These are phyloP conservation scores for Jacaranda copaia DNA, from an alignment of 257 asterid species.

Conservation along the genomic window DNA sequence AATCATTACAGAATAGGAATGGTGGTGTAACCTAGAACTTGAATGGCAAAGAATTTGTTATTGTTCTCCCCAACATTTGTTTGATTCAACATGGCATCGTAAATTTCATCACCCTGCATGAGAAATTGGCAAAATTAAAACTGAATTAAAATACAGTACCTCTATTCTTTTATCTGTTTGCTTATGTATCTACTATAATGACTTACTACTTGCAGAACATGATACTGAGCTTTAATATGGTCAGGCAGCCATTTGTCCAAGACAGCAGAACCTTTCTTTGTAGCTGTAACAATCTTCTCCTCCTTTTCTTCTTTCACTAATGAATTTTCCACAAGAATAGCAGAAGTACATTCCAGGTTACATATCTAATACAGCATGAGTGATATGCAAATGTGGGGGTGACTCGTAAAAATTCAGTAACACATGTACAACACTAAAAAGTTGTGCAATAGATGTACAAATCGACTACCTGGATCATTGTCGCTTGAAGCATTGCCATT, in stretches of 20 bases:
- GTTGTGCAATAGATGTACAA: neutral
- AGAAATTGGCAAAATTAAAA: constrained; percentile 24
- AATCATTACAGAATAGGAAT: constrained; percentile 28
- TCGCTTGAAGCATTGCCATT: constrained; percentile 34
- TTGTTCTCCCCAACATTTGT: constrained; percentile 88
- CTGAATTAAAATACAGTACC: neutral
- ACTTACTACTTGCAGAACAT: constrained; percentile 79
- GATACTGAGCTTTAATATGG: constrained; percentile 77
- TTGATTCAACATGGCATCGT: constrained; percentile 95
- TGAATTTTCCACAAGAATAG: constrained; percentile 27
- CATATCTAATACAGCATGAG: constrained; percentile 21
- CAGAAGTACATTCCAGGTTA: constrained; percentile 33
- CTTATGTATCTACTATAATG: constrained; percentile 9
- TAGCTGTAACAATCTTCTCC: constrained; percentile 65
- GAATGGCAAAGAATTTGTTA: constrained; percentile 84
- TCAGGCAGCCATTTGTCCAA: constrained; percentile 81
- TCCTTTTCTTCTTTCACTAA: constrained; percentile 42
- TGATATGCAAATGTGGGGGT: neutral
- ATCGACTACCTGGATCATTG: constrained; percentile 47
- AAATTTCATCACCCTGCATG: constrained; percentile 74
- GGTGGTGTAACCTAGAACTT: constrained; percentile 67
- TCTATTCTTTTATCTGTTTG: constrained; percentile 1
- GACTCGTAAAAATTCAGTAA: constrained; percentile 6
- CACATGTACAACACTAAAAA: neutral
- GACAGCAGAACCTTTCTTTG: constrained; percentile 87